Conservation (phyloP, 768 basidiomycete genomes). For the Pleurotus eryngii region DNA sequence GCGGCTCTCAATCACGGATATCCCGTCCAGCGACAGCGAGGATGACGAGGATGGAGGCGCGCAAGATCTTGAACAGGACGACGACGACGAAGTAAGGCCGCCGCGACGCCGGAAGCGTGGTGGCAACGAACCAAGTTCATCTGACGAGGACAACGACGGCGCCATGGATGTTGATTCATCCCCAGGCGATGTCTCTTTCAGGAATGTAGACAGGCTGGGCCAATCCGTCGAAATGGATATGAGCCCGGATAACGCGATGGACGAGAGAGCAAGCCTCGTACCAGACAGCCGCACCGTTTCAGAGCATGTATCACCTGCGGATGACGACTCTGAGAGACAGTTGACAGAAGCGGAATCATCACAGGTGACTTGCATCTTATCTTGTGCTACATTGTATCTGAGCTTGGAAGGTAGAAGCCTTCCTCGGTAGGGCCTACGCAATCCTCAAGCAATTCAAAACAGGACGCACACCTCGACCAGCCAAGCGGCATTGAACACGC, state of each 20-base stretch:
- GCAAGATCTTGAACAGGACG: slow-evolving; percentile 31
- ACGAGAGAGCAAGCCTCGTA: not conserved
- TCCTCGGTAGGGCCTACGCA: too few species aligned
- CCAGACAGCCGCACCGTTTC: not conserved
- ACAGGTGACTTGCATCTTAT: not conserved
- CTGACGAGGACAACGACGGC: slow-evolving; percentile 31
- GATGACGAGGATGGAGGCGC: slow-evolving; percentile 38
- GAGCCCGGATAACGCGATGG: not conserved
- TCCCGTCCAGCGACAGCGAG: slow-evolving; percentile 37
- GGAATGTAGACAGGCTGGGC: slow-evolving; percentile 24
- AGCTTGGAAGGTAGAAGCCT: too few species aligned
- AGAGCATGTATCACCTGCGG: too few species aligned
- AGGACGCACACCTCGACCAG: too few species aligned
- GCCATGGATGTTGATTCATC: slow-evolving; percentile 8
- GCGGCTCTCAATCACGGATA: slow-evolving; percentile 27
- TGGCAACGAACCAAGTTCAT: slow-evolving; percentile 16
- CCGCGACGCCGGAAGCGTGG: slow-evolving; percentile 24
- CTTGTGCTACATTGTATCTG: not conserved
- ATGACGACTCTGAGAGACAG: too few species aligned
- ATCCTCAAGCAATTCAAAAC: too few species aligned
- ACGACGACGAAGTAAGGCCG: slow-evolving; percentile 22
- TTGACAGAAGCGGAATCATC: not conserved
- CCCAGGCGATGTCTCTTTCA: slow-evolving; percentile 21
- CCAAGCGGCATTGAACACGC: too few species aligned
- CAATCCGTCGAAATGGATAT: slow-evolving; percentile 30